These are phyloP conservation scores for Colletotrichum tanaceti DNA, from an alignment of 2,329 filamentous ascomycete species.

Conservation along the genomic window DNA sequence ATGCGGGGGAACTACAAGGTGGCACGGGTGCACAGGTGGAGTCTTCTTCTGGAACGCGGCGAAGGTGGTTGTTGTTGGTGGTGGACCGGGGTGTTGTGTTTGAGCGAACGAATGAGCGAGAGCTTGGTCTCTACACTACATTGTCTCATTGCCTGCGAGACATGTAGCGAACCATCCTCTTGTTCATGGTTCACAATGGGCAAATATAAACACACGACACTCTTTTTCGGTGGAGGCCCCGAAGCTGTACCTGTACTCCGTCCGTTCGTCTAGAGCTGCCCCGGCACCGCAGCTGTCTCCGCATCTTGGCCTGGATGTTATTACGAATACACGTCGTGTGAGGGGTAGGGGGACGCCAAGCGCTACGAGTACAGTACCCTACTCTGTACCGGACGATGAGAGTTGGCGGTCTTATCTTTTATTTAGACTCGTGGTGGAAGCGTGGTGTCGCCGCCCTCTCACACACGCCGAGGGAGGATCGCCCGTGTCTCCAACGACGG, in stretches of 20 bases:
- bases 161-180: too few species aligned
- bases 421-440: slow-evolving; percentile 24
- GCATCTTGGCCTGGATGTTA: slow-evolving; percentile 8
- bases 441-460: slow-evolving; percentile 20
- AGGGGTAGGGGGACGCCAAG: slow-evolving; percentile 15
- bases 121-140: background rate
- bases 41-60: slow-evolving; percentile 17
- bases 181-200: background rate
- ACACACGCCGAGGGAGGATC: slow-evolving; percentile 22
- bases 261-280: slow-evolving; percentile 12
- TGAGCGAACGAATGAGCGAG: slow-evolving; percentile 26
- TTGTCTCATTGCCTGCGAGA: background rate
- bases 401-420: background rate
- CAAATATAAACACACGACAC: background rate
- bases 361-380: slow-evolving; percentile 19
- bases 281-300: slow-evolving; percentile 12
- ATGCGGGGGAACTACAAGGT: slow-evolving; percentile 12
- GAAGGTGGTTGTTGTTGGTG: background rate
- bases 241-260: slow-evolving; percentile 10
- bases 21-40: background rate
- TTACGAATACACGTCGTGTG: background rate
- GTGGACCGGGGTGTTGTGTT: slow-evolving; percentile 9
- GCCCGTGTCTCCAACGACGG: slow-evolving; percentile 10
- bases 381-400: slow-evolving; percentile 25
- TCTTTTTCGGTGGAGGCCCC: background rate